Evolutionary conservation across 345 rosid genomes (phyloP), one percentile per base, ranked within the genome.

Genomic region (Kernera saxatilis): DNA sequence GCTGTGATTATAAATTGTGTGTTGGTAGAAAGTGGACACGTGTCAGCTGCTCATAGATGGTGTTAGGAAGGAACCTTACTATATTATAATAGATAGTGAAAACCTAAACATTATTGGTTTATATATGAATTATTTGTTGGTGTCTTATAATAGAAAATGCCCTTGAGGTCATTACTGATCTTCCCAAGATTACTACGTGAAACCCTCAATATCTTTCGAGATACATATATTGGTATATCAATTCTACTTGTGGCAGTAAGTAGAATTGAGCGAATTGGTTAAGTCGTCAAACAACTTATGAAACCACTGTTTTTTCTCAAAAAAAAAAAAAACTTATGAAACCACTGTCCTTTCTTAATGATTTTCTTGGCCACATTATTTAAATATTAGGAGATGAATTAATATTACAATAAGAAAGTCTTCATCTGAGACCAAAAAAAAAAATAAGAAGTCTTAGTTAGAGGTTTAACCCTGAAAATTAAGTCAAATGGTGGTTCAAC

Each of bases 401-500:
- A 17, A 33, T 71, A 25, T 73, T 46, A 35, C 35, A 46, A 32
- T 33, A 64, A 45, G 14, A 64, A 33, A n/a, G 65, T 22, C 12
- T 8, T 19, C 8, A 26, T 27, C 26, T 23, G 36, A 12, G 36
- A 29, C 58, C 8, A 3, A 29, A 52, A 25, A 29, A 27, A 30
- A 8, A 40, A 13, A 58, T 41, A 15, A 59, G 32, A 43, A 26
- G 67, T 43, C 67, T 59, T 14, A 67, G 14, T 18, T 69, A 57
- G 37, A 69, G 36, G 73, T 69, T 23, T 22, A 56, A 44, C 40
- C 23, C 14, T 56, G 10, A 18, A 70, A 46, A 37, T 13, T 13
- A 40, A 43, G 69, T 61, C 70, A 10, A 60, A 19, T 53, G 64
- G 64, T 68, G 40, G 70, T 62, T 75, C 78, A 75, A 61, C 74